These are phyloP conservation scores for Scheffersomyces titani DNA, from an alignment of 1,139 yeast species.

Conservation along the genomic window DNA sequence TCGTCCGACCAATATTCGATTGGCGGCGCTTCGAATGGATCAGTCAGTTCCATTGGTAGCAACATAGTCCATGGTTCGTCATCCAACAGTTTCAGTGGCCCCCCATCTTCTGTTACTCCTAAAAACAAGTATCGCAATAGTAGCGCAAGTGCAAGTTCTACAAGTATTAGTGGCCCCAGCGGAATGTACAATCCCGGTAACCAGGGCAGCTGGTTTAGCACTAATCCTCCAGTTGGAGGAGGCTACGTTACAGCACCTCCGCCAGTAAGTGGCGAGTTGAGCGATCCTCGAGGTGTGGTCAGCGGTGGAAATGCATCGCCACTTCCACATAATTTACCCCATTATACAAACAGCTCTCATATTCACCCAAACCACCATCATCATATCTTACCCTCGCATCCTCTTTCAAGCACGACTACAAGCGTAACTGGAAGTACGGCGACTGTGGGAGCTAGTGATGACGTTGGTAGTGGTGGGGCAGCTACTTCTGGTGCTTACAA, in stretches of 20 bases:
- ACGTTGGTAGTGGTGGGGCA: slow-evolving; percentile 1
- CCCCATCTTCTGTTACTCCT: slow-evolving; percentile 1
- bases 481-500: not conserved
- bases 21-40: slow-evolving; percentile 9
- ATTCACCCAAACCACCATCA: slow-evolving; percentile 4
- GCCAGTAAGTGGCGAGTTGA: not conserved
- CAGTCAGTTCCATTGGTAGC: slow-evolving; percentile 9
- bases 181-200: not conserved
- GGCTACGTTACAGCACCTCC: slow-evolving; percentile 3
- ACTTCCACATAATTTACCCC: slow-evolving; percentile 4
- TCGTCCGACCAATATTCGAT: slow-evolving; percentile 8
- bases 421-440: slow-evolving; percentile 4
- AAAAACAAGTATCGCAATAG: slow-evolving; percentile 7
- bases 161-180: slow-evolving; percentile 4
- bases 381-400: slow-evolving; percentile 6
- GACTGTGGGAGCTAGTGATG: slow-evolving; percentile 1
- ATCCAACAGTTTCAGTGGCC: slow-evolving; percentile 8
- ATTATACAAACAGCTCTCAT: slow-evolving; percentile 1
- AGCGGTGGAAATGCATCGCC: slow-evolving; percentile 1
- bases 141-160: slow-evolving; percentile 6
- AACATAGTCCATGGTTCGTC: slow-evolving; percentile 4
- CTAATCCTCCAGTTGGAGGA: slow-evolving; percentile 6
- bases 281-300: not conserved
- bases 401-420: slow-evolving; percentile 3
- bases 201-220: slow-evolving; percentile 7